Base-by-base conservation (phyloP, 805 yeast genomes). In the Lipomyces sp. region DNA sequence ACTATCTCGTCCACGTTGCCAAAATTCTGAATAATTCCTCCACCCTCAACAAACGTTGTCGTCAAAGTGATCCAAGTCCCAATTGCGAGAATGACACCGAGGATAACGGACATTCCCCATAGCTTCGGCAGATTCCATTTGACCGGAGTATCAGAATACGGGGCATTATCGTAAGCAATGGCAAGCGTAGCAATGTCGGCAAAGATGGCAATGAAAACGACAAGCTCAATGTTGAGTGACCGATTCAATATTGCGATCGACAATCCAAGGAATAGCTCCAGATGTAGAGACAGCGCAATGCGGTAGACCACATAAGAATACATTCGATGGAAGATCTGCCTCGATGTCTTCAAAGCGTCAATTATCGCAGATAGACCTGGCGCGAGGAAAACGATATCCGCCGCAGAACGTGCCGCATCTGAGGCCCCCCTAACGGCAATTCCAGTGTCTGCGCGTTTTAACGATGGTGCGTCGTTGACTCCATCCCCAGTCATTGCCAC, bases 271-370 rank as follows among this genome's bases (percentile, higher is more conserved):
- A 92, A 92, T 77, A 92, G 82, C 84, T 92, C 97, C 86, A 92
- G 88, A 84, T 92, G 97, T 78, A 92, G 86, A 70, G 97, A 92
- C 79, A 92, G 84, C 79, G 97, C 97, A 81, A 92, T 92, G 86
- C 97, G 93, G 92, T 92, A 92, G 77, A 92, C 97, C 84, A 92
- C 97, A 83, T 92, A 92, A 75, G 97, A 87, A 87, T 92, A 92
- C 97, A 92, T 92, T 86, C 97, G 90, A 92, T 92, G 97, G 96
- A 91, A 91, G 87, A 91, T 91, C 83, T 91, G 96, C 83, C 97
- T 86, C 72, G 97, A 90, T 77, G 97, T 92, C 88, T 92, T 92
- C 45, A 84, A 77, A 69, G 87, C 87, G 77, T 84, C 87, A 76
- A 84, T 84, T 73, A 84, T 84, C 65, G 87, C 86, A 75, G 86